A percentile compares a stretch with the other conserved stretches of the same genome.
Conservation (phyloP, 1,284 basidiomycete genomes). For the Agroathelia rolfsii region DNA sequence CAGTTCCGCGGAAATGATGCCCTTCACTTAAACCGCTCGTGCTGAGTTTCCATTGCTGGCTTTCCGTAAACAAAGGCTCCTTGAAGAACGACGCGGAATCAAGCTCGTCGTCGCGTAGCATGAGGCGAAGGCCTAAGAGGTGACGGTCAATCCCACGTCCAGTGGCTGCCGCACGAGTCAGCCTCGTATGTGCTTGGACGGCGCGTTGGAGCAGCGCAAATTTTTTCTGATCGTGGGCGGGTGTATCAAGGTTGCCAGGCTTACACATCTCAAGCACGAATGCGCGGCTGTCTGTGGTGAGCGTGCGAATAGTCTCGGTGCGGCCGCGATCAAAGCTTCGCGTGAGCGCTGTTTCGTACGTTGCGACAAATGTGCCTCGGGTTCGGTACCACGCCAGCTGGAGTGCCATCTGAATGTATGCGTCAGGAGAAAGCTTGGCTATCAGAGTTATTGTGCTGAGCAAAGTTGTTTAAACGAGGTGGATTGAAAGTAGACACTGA, state of each 20-base stretch:
- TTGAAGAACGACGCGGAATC: slow-evolving; percentile 49
- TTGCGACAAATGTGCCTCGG: slow-evolving; percentile 74
- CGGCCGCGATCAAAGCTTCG: slow-evolving; percentile 86
- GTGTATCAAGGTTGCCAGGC: slow-evolving; percentile 36
- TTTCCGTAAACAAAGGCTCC: slow-evolving; percentile 71
- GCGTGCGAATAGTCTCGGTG: slow-evolving; percentile 85
- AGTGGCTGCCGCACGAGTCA: slow-evolving; percentile 73
- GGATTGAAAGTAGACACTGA: slow-evolving; percentile 24
- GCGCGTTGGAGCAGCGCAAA: slow-evolving; percentile 58
- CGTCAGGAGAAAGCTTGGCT: slow-evolving; percentile 80
- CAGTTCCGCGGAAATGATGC: slow-evolving; percentile 83
- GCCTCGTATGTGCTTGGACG: slow-evolving; percentile 61
- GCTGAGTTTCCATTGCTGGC: slow-evolving; percentile 84
- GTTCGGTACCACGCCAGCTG: slow-evolving; percentile 89
- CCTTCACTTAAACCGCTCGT: slow-evolving; percentile 89
- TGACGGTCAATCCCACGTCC: slow-evolving; percentile 91
- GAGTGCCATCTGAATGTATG: slow-evolving; percentile 87
- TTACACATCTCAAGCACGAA: slow-evolving; percentile 78
- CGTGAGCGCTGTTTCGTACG: slow-evolving; percentile 93
- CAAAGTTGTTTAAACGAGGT: slow-evolving; percentile 5
- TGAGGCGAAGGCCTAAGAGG: slow-evolving; percentile 74
- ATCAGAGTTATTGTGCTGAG: slow-evolving; percentile 2
- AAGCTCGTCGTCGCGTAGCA: slow-evolving; percentile 36
- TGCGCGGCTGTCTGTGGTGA: slow-evolving; percentile 66
- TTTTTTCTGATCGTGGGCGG: slow-evolving; percentile 20